Evolutionary conservation across 768 basidiomycete genomes (phyloP).

Genomic region (Trametes sanguinea): DNA sequence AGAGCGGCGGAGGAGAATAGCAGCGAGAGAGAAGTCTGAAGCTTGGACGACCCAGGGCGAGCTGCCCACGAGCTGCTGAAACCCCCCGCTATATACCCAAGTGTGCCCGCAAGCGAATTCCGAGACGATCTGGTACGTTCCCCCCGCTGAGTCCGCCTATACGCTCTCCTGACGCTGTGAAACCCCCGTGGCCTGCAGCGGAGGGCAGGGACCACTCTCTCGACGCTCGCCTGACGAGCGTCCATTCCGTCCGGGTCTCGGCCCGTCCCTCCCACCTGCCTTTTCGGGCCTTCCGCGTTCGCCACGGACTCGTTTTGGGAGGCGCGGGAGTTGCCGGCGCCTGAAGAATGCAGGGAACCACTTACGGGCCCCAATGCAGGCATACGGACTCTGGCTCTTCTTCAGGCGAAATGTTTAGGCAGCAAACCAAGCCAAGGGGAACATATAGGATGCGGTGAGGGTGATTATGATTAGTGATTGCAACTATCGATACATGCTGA

Average conservation of each 20-base stretch:
- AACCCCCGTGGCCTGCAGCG: background rate
- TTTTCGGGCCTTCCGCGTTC: slow-evolving; percentile 5
- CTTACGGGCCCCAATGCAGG: background rate
- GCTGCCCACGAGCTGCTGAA: background rate
- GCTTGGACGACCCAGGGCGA: background rate
- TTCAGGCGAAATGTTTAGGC: background rate
- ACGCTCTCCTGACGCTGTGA: background rate
- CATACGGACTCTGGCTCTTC: background rate
- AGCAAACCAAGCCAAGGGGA: background rate
- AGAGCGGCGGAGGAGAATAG: background rate
- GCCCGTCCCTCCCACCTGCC: background rate
- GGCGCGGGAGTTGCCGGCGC: background rate
- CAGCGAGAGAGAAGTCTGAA: background rate
- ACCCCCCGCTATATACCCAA: background rate
- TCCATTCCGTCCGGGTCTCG: background rate
- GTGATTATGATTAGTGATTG: too few species aligned
- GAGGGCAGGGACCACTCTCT: too few species aligned
- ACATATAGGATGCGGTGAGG: too few species aligned
- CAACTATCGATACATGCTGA: too few species aligned
- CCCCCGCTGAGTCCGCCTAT: background rate
- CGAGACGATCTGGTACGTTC: slow-evolving; percentile 1
- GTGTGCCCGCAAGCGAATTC: background rate
- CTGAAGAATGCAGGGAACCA: slow-evolving; percentile 7
- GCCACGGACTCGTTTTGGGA: background rate
- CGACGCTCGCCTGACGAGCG: background rate